Evolutionary conservation across 352 stramenopile genomes (phyloP).

Genomic region (Phytophthora sp.): DNA sequence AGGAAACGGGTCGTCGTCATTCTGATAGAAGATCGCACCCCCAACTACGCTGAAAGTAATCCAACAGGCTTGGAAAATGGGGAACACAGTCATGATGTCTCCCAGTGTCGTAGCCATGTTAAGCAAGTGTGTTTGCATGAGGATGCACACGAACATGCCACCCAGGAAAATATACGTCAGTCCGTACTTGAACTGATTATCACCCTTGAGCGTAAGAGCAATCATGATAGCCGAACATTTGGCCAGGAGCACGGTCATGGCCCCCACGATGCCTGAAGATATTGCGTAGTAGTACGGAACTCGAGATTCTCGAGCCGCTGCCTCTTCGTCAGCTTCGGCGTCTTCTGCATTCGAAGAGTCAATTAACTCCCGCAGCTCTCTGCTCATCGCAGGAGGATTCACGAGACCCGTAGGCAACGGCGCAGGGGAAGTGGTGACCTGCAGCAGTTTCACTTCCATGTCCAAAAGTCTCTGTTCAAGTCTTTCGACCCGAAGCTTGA

Average conservation of each 20-base stretch:
- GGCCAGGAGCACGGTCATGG: slow-evolving; percentile 83
- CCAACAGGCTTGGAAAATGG: slow-evolving; percentile 89
- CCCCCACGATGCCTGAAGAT: slow-evolving; percentile 85
- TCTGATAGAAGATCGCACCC: slow-evolving; percentile 85
- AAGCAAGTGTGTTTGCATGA: slow-evolving; percentile 89
- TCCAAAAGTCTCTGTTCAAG: slow-evolving; percentile 71
- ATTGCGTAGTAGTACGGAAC: slow-evolving; percentile 89
- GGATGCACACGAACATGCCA: slow-evolving; percentile 87
- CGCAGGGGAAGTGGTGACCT: slow-evolving; percentile 36
- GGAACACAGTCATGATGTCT: slow-evolving; percentile 91
- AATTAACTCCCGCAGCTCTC: slow-evolving; percentile 41
- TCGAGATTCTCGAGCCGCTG: slow-evolving; percentile 42
- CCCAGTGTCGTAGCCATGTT: slow-evolving; percentile 85
- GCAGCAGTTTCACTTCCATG: slow-evolving; percentile 70
- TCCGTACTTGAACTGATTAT: slow-evolving; percentile 88
- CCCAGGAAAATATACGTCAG: slow-evolving; percentile 88
- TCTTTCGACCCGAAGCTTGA: slow-evolving; percentile 68
- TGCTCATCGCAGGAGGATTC: slow-evolving; percentile 36
- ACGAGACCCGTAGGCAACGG: slow-evolving; percentile 22
- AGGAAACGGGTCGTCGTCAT: slow-evolving; percentile 60
- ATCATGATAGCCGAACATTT: slow-evolving; percentile 91
- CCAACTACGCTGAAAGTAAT: slow-evolving; percentile 90
- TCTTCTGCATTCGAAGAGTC: slow-evolving; percentile 35
- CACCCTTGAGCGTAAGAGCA: slow-evolving; percentile 75
- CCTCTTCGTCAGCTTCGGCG: slow-evolving; percentile 40